phyloP scores from a whole-genome alignment of 1,284 basidiomycete genomes.

The Sphaerobolus stellatus region DNA sequence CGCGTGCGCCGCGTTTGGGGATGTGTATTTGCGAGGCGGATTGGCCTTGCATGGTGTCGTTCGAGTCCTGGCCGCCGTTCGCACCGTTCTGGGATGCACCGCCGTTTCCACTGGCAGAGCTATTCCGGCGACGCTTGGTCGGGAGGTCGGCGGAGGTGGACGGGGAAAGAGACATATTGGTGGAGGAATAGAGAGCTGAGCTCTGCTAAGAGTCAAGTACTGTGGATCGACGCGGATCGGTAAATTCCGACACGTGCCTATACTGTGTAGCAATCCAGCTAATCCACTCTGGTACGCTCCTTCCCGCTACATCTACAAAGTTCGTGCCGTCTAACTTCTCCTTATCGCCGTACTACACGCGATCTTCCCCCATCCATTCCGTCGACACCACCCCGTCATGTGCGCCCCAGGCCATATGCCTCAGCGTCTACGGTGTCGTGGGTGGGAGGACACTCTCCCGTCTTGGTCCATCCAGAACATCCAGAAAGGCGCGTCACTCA shows the following conservation, averaged over 20 bases:
- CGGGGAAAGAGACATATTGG: slow-evolving; percentile 14
- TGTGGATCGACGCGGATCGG: no score
- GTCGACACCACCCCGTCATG: not conserved
- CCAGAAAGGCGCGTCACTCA: no score
- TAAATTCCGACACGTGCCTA: no score
- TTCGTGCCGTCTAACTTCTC: not conserved
- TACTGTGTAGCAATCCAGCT: not conserved
- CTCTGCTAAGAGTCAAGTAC: no score
- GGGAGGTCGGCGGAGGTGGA: slow-evolving; percentile 8
- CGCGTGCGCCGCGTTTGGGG: slow-evolving; percentile 76
- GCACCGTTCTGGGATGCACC: not conserved
- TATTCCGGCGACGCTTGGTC: slow-evolving; percentile 4
- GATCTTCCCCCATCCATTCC: no score
- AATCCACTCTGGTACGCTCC: not conserved
- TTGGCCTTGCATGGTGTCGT: not conserved
- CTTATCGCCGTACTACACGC: no score
- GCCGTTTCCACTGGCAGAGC: not conserved
- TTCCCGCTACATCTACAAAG: not conserved
- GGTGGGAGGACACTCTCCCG: not conserved
- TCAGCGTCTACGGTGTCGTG: not conserved
- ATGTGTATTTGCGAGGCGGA: slow-evolving; percentile 46
- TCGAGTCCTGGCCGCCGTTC: slow-evolving; percentile 3
- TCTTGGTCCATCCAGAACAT: no score
- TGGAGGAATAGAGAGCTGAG: not conserved
- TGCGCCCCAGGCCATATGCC: not conserved